phyloP scores from a whole-genome alignment of 2,329 filamentous ascomycete species.

The Phaeosphaeria sp. region DNA sequence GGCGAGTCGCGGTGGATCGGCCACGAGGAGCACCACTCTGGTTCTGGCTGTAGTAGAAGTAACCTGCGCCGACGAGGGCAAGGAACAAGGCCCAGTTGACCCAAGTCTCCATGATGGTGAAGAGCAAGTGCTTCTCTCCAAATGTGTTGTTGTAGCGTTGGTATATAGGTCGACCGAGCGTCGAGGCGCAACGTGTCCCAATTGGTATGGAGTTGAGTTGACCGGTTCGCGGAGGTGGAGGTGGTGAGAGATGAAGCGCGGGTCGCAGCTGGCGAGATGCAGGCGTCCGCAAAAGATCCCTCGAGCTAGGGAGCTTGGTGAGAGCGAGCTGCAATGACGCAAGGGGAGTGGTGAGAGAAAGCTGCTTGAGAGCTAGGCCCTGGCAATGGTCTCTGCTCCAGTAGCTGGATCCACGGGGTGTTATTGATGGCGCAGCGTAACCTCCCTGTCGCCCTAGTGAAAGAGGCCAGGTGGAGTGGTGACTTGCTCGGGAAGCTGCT shows the following conservation, averaged over 20 bases:
- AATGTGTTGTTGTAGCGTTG: slow-evolving; percentile 1
- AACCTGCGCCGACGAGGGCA: slow-evolving; percentile 33
- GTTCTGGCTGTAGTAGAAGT: slow-evolving; percentile 41
- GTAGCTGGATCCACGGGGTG: slow-evolving; percentile 4
- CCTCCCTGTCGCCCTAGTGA: slow-evolving; percentile 9
- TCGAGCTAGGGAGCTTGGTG: slow-evolving; percentile 13
- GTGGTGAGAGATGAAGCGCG: neutral
- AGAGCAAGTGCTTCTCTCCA: neutral
- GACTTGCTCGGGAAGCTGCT: neutral
- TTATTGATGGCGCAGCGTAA: slow-evolving; percentile 16
- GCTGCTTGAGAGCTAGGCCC: slow-evolving; percentile 11
- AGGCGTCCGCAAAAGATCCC: slow-evolving; percentile 1
- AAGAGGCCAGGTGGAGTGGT: slow-evolving; percentile 32
- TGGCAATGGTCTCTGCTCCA: slow-evolving; percentile 10
- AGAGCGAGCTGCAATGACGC: slow-evolving; percentile 13
- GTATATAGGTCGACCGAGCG: slow-evolving; percentile 4
- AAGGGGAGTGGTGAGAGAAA: slow-evolving; percentile 16
- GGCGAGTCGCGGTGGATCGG: slow-evolving; percentile 32
- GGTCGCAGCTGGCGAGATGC: neutral
- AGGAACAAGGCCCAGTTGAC: slow-evolving; percentile 44
- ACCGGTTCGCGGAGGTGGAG: neutral
- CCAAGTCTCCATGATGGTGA: slow-evolving; percentile 39
- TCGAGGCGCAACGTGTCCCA: neutral
- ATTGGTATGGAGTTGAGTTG: neutral
- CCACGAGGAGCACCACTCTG: slow-evolving; percentile 30